Percentiles rank a stretch among this genome's conserved stretches.
Conservation (phyloP, 495 filamentous ascomycete species). For the Aspergillus sparsus region DNA sequence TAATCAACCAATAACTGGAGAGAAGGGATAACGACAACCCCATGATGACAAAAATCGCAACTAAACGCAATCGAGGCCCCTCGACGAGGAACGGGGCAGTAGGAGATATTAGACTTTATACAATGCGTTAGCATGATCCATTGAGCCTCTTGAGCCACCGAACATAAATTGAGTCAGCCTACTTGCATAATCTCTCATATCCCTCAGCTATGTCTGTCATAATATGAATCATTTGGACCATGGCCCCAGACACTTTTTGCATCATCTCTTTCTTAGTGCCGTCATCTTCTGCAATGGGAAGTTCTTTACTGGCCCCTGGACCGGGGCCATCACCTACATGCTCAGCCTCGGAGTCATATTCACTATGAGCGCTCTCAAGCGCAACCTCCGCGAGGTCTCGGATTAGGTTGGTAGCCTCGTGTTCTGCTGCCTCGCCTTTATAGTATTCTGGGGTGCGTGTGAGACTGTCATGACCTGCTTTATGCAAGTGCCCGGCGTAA, state of each 20-base stretch:
- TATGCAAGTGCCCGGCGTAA: not conserved
- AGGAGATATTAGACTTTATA: conserved; percentile 66
- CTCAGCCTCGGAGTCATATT: conserved; percentile 5
- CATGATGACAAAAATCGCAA: conserved; percentile 55
- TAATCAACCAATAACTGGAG: conserved; percentile 73
- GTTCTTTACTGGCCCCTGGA: conserved; percentile 61
- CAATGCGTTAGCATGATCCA: not conserved
- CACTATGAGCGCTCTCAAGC: conserved; percentile 2
- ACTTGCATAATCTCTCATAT: conserved; percentile 82
- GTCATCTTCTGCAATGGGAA: conserved; percentile 68
- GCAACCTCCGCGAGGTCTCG: conserved; percentile 11
- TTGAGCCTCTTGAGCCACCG: conserved; percentile 15
- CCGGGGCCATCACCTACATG: conserved; percentile 27
- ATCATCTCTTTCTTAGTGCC: conserved; percentile 86
- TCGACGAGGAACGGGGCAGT: conserved; percentile 73
- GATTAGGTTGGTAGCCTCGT: conserved; percentile 10
- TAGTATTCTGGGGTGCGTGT: conserved; percentile 5
- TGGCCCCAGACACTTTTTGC: conserved; percentile 72
- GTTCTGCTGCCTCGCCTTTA: conserved; percentile 11
- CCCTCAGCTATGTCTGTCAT: conserved; percentile 72
- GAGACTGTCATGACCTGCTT: not conserved
- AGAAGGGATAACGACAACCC: conserved; percentile 60
- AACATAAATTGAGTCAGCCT: conserved; percentile 26
- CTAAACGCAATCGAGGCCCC: conserved; percentile 62
- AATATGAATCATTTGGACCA: conserved; percentile 68